Conservation (phyloP, 1,139 yeast species). For the Schizosaccharomyces versatilis region DNA sequence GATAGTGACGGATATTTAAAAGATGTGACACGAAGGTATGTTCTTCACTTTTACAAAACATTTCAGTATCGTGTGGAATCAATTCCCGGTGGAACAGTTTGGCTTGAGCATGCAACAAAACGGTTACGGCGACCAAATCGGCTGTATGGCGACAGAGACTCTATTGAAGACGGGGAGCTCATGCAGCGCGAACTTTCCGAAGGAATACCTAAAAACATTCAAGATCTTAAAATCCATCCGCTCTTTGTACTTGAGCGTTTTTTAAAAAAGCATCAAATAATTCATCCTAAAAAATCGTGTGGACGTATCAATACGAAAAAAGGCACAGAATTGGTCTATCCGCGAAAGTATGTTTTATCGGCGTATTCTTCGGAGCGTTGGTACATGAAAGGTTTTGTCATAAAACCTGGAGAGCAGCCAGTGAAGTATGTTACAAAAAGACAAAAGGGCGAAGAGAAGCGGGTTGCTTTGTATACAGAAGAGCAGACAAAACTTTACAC, state of each 20-base stretch:
- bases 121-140: not conserved
- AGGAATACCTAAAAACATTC: conserved; percentile 67
- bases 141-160: conserved; percentile 28
- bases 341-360: conserved; percentile 37
- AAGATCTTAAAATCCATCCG: conserved; percentile 76
- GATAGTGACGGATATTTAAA: conserved; percentile 42
- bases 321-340: conserved; percentile 30
- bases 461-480: conserved; percentile 42
- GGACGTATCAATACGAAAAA: conserved; percentile 35
- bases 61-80: conserved; percentile 49
- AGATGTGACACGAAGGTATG: conserved; percentile 73
- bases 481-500: conserved; percentile 51
- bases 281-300: conserved; percentile 46
- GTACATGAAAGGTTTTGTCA: conserved; percentile 59
- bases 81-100: conserved; percentile 32
- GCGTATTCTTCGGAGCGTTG: conserved; percentile 64
- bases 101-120: conserved; percentile 35
- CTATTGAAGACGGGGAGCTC: conserved; percentile 50
- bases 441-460: conserved; percentile 30
- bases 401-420: conserved; percentile 48
- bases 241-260: conserved; percentile 55
- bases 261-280: conserved; percentile 44
- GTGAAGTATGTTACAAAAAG: conserved; percentile 25
- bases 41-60: conserved; percentile 45
- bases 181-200: conserved; percentile 44